A percentile compares a stretch with the other conserved stretches of the same genome.
These are phyloP conservation scores for Lichenothelia convexa DNA, from an alignment of 495 filamentous ascomycete genomes.

Conservation along the genomic window DNA sequence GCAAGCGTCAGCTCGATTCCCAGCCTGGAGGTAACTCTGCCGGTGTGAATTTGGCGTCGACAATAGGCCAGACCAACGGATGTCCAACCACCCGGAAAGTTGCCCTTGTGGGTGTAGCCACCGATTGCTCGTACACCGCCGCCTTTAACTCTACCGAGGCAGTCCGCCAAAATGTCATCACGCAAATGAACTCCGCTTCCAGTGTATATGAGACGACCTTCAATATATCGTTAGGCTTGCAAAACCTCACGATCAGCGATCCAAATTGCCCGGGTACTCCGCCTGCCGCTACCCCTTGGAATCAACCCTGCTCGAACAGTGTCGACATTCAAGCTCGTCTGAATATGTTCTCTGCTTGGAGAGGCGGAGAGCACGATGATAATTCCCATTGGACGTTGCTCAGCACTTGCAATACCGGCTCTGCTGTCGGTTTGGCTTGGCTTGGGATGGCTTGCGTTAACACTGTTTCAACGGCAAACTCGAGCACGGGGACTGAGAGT, in stretches of 20 bases:
- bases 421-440: constrained; percentile 90
- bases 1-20: constrained; percentile 34
- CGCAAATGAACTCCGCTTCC: constrained; percentile 71
- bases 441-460: constrained; percentile 68
- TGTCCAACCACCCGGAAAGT: constrained; percentile 81
- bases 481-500: constrained; percentile 38
- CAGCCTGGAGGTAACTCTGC: constrained; percentile 53
- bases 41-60: constrained; percentile 60
- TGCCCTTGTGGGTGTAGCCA: constrained; percentile 78
- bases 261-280: constrained; percentile 46
- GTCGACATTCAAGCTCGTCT: constrained; percentile 61
- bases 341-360: constrained; percentile 78
- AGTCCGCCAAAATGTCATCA: constrained; percentile 56
- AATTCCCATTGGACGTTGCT: constrained; percentile 92
- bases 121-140: constrained; percentile 71
- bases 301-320: constrained; percentile 45
- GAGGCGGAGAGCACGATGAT: constrained; percentile 48
- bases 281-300: constrained; percentile 55
- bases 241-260: constrained; percentile 62
- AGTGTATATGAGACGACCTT: constrained; percentile 74
- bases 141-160: constrained; percentile 43
- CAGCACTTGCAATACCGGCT: constrained; percentile 64
- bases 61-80: constrained; percentile 64
- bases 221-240: constrained; percentile 80
- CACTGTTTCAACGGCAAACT: constrained; percentile 12